A percentile compares a stretch with the other conserved stretches of the same genome.
phyloP scores from a whole-genome alignment of 2,329 filamentous ascomycete species.

The Aspergillus sojae region DNA sequence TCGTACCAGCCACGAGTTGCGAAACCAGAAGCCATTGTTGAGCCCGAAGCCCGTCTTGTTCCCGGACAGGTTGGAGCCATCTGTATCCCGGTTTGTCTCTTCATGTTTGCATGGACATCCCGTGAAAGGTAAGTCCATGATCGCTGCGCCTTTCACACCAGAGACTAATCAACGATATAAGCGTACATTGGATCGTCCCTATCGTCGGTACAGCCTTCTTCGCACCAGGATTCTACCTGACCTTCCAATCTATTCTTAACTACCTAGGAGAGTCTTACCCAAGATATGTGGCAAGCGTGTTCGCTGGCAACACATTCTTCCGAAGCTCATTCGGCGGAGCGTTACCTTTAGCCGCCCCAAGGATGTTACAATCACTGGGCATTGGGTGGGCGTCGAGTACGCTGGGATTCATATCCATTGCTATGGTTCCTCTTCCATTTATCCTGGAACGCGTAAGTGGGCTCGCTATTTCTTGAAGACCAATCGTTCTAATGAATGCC shows the following conservation, averaged over 20 bases:
- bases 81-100: slow-evolving; percentile 19
- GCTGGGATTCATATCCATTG: slow-evolving; percentile 38
- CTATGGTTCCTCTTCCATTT: slow-evolving; percentile 32
- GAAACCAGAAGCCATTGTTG: neutral
- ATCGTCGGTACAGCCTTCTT: slow-evolving; percentile 54
- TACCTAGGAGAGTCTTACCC: slow-evolving; percentile 35
- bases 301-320: slow-evolving; percentile 47
- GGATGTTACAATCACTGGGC: slow-evolving; percentile 39
- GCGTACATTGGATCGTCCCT: slow-evolving; percentile 49
- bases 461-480: too few relatives aligned
- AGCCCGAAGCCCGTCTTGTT: slow-evolving; percentile 18
- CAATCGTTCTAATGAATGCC: neutral
- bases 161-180: slow-evolving; percentile 25
- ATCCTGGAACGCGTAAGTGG: slow-evolving; percentile 3
- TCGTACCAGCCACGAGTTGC: slow-evolving; percentile 13
- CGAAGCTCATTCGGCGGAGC: slow-evolving; percentile 43
- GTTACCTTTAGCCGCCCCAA: slow-evolving; percentile 36
- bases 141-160: too few relatives aligned
- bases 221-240: slow-evolving; percentile 30
- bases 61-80: slow-evolving; percentile 19
- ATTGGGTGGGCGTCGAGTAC: slow-evolving; percentile 41
- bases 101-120: slow-evolving; percentile 23
- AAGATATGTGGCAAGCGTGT: slow-evolving; percentile 41
- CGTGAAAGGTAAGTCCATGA: slow-evolving; percentile 1
- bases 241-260: slow-evolving; percentile 25